These are phyloP conservation scores for Clarireedia homoeocarpa DNA, from an alignment of 2,329 filamentous ascomycete species.

Conservation along the genomic window DNA sequence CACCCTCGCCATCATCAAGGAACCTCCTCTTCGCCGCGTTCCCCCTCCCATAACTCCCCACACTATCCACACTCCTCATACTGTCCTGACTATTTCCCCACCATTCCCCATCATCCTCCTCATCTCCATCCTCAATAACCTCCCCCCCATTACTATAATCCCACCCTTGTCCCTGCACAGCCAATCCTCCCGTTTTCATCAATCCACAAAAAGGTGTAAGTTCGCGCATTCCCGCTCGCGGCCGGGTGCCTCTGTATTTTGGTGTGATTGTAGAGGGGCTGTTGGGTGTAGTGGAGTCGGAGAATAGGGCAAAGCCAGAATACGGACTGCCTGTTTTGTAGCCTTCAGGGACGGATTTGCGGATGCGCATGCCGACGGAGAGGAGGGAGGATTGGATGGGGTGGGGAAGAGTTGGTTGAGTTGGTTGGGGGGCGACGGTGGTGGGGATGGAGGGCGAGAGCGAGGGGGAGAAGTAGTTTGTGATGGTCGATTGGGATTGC, in stretches of 20 bases:
- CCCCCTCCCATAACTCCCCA: conserved; percentile 2
- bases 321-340: conserved; percentile 66
- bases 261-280: conserved; percentile 2
- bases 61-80: conserved; percentile 14
- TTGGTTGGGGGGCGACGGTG: conserved; percentile 28
- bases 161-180: conserved; percentile 35
- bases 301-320: conserved; percentile 46
- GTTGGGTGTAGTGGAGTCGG: conserved; percentile 25
- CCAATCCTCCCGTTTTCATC: conserved; percentile 64
- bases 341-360: conserved; percentile 87
- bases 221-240: conserved; percentile 39
- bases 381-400: conserved; percentile 76
- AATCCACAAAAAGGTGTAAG: conserved; percentile 76
- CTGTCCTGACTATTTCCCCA: conserved; percentile 26
- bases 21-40: conserved; percentile 22
- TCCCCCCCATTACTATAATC: conserved; percentile 24
- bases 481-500: conserved; percentile 42
- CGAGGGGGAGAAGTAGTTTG: conserved; percentile 53
- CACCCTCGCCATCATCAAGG: conserved; percentile 16
- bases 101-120: conserved; percentile 27
- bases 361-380: conserved; percentile 86
- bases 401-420: conserved; percentile 28
- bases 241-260: conserved; percentile 17
- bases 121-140: conserved; percentile 28
- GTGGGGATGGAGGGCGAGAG: conserved; percentile 19